phyloP scores from a whole-genome alignment of 2,329 filamentous ascomycete genomes.

The Microthyrium microscopicum region DNA sequence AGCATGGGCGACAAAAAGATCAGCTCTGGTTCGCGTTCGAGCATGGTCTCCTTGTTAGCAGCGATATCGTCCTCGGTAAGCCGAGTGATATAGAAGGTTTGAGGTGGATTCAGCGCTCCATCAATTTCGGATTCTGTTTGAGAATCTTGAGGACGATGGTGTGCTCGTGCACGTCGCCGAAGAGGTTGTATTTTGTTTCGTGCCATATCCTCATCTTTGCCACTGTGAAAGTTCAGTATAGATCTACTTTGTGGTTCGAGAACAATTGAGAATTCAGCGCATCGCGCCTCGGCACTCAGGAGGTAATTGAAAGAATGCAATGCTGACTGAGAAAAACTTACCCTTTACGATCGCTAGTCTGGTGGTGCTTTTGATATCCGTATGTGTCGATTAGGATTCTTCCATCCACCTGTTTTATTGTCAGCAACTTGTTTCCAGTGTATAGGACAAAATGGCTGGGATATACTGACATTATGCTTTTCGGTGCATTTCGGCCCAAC shows the following conservation, averaged over 20 bases:
- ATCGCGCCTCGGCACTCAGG: too few relatives aligned
- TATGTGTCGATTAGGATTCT: conserved; percentile 23
- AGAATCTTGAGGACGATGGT: too few relatives aligned
- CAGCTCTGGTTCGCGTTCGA: conserved; percentile 22
- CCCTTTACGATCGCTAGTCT: background rate
- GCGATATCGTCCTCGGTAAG: conserved; percentile 20
- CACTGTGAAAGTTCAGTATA: too few relatives aligned
- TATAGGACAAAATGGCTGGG: background rate
- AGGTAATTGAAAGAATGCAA: too few relatives aligned
- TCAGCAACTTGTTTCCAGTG: background rate
- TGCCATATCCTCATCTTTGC: too few relatives aligned
- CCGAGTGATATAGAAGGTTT: conserved; percentile 10
- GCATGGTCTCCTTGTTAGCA: conserved; percentile 25
- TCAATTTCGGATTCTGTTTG: too few relatives aligned
- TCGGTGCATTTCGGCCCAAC: conserved; percentile 26
- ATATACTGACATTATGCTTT: conserved; percentile 4
- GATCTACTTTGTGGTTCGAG: too few relatives aligned
- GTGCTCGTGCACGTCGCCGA: too few relatives aligned
- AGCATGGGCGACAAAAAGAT: conserved; percentile 27
- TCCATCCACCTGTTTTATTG: background rate
- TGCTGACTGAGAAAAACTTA: too few relatives aligned
- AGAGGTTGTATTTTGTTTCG: too few relatives aligned
- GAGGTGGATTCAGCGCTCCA: too few relatives aligned
- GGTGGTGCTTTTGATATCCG: conserved; percentile 23
- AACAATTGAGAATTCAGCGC: too few relatives aligned